Base-by-base conservation (phyloP, 805 yeast species). In the Phaffomyces opuntiae region DNA sequence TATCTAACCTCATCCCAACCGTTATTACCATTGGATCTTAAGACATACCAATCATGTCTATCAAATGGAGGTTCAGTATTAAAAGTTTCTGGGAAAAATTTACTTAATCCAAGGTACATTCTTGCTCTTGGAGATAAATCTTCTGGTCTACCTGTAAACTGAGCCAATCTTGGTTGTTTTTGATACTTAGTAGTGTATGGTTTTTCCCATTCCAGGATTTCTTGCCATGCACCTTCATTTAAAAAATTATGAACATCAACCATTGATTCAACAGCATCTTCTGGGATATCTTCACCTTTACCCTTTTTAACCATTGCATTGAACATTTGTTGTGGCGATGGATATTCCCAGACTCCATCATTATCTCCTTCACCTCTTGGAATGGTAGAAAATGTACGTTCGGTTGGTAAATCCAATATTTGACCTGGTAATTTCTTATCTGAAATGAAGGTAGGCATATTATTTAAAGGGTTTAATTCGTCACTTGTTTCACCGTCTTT, bases 301-400 rank as follows among this genome's bases (percentile, higher is more conserved):
- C 96, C 96, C 68, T 93, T 93, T 52, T 91, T 80, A 26, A 89
- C 69, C 98, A 93, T 91, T 12, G 99, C 99, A 59, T 91, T 90
- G 53, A 89, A 81, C 99, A 93, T 93, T 63, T 93, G 99, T 66
- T 93, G 99, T 1, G 99, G 99, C 3, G 96, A 87, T 2, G 99
- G 99, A 62, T 93, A 93, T 66, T 93, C 99, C 99, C 99, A 93
- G 40, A 82, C 79, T 2, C 95, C 95, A 49, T 79, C 80, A 9
- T 69, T 72, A 2, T 68, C 71, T 13, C 62, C 60, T 27, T 71
- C 77, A 27, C 98, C 98, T 51, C 87, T 76, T 19, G 99, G 99
- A 44, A 93, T 93, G 2, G 87, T 68, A 14, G 96, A 87, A 35
- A 81, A 64, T 2, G 95, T 84, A 55, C 96, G 78, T 38, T 84